A percentile compares a stretch with the other conserved stretches of the same genome.
These are phyloP conservation scores for Hypomontagnella submonticulosa DNA, from an alignment of 495 filamentous ascomycete genomes.

Conservation along the genomic window DNA sequence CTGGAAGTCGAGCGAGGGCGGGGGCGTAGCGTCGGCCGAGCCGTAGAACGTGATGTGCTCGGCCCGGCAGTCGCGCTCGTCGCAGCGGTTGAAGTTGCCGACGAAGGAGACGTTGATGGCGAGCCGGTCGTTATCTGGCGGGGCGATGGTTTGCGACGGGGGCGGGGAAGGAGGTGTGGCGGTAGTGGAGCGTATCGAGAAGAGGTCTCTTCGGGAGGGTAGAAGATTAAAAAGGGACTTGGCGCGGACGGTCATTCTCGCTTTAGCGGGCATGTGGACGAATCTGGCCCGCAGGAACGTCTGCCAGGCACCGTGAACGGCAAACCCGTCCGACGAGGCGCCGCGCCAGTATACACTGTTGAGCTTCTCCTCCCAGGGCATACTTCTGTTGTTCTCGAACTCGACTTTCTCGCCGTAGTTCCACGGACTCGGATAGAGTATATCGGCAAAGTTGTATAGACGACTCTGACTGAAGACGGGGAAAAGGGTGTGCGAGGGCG, in stretches of 20 bases:
- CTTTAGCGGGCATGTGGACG: constrained; percentile 67
- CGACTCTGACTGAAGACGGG: constrained; percentile 82
- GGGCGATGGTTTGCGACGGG: neutral
- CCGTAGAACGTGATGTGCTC: constrained; percentile 65
- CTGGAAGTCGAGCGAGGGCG: constrained; percentile 43
- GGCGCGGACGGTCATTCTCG: constrained; percentile 20
- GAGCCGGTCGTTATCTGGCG: constrained; percentile 16
- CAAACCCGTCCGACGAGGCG: constrained; percentile 52
- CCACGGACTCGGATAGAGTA: constrained; percentile 75
- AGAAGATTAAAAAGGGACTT: constrained; percentile 33
- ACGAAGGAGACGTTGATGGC: constrained; percentile 47
- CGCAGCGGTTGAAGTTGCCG: constrained; percentile 64
- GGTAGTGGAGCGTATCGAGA: constrained; percentile 7
- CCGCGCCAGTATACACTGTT: constrained; percentile 74
- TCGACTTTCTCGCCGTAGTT: constrained; percentile 69
- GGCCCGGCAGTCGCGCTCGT: constrained; percentile 30
- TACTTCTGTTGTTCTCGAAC: constrained; percentile 65
- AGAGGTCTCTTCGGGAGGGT: constrained; percentile 1
- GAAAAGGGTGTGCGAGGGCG: constrained; percentile 68
- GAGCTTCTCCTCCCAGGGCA: constrained; percentile 63
- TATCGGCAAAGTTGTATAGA: constrained; percentile 68
- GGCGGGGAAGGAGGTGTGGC: constrained; percentile 4
- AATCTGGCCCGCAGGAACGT: constrained; percentile 68
- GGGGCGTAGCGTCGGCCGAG: constrained; percentile 65
- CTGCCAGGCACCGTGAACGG: constrained; percentile 51